Base-by-base conservation (phyloP, 2,329 filamentous ascomycete genomes). In the Cercospora zeae-maydis region DNA sequence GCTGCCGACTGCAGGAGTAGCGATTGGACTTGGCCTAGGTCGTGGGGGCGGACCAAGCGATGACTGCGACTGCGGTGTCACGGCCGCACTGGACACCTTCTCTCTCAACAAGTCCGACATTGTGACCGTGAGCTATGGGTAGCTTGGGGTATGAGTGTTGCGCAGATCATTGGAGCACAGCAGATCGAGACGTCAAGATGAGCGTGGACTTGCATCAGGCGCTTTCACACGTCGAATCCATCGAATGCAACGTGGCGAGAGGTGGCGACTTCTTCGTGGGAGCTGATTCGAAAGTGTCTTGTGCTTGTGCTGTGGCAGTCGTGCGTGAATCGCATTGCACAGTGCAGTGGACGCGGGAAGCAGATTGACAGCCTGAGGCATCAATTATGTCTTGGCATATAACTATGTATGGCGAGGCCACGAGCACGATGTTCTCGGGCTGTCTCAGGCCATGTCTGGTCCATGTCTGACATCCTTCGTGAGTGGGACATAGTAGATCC, bases 71-170 rank as follows among this genome's bases (percentile, higher is more conserved):
- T 63, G 52, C 37, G 56, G 24, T 62, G 62, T 58, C 24, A 64
- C 62, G 62, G 62, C 69, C 49, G 67, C 63, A 57, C 65, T 64
- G 31, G 70, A 66, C 45, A 71, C 66, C 45, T 71, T 59, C 56
- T 69, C 66, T 58, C 69, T 64, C 11, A 72, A 67, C 55, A 71
- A 66, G 58, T 71, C 67, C 30, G 71, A 72, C 71, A 72, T 74
- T 59, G 63, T 69, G 56, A 55, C 24, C 11, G 49, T 24, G 42
- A 63, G 57, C 62, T 63, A 60, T 39, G 57, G 57, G 61, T 60
- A 57, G 57, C 61, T 63, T 47, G 13, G 37, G 30, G 24, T 36
- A 31, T 30, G 42, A 53, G 30, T 53, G 30, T 53, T 53, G 49
- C 49, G 49, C 49, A 16, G 49, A 31, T 53, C 49, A 53, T 53